Percentiles rank a stretch among this genome's conserved stretches.
These are phyloP conservation scores for Acorus gramineus DNA, from an alignment of 106 monocot species.

Conservation along the genomic window DNA sequence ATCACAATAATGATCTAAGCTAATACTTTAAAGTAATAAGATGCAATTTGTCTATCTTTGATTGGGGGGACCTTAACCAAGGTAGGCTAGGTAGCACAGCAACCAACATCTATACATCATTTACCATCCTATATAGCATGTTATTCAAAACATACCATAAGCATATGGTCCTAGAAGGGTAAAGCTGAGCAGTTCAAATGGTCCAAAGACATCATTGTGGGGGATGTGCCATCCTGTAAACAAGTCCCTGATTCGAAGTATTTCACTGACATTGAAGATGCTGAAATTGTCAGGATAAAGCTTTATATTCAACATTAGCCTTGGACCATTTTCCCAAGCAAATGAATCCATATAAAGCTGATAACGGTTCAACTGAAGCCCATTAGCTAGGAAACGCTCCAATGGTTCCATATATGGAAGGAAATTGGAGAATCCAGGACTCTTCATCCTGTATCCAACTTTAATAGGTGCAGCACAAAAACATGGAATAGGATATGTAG, in stretches of 20 bases:
- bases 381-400: slow-evolving; percentile 49
- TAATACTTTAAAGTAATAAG: no score
- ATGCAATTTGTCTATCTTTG: no score
- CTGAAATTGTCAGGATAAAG: slow-evolving; percentile 44
- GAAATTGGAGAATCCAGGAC: slow-evolving; percentile 81
- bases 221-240: slow-evolving; percentile 80
- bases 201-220: slow-evolving; percentile 83
- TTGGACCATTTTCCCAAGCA: slow-evolving; percentile 92
- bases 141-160: slow-evolving; percentile 28
- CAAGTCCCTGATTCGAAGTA: slow-evolving; percentile 44
- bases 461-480: slow-evolving; percentile 58
- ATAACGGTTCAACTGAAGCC: slow-evolving; percentile 36
- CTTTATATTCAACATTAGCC: slow-evolving; percentile 73
- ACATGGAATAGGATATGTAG: slow-evolving; percentile 35
- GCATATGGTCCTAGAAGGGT: slow-evolving; percentile 44
- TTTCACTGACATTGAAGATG: slow-evolving; percentile 53
- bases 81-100: no score
- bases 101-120: no score
- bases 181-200: slow-evolving; percentile 84
- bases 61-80: no score
- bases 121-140: not conserved
- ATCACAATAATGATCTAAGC: no score
- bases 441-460: slow-evolving; percentile 92
- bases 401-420: slow-evolving; percentile 42
- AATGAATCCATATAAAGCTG: slow-evolving; percentile 58